Percentiles rank a stretch among this genome's conserved stretches.
Conservation (phyloP, 768 basidiomycete genomes). For the Hygrophorus russula region DNA sequence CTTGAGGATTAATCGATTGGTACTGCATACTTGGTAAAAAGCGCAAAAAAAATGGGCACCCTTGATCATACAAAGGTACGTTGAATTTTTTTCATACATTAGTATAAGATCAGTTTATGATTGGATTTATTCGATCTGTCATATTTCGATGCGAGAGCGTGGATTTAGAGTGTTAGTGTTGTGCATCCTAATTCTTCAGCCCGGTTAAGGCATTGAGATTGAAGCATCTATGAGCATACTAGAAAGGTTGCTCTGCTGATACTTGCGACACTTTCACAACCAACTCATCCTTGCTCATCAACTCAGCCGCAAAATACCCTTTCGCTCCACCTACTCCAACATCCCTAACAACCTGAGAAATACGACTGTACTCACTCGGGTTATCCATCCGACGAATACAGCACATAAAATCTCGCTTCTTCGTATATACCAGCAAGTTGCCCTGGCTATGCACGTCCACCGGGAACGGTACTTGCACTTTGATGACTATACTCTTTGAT, state of each 20-base stretch:
- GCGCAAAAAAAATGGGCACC: too few species aligned
- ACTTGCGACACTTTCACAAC: constrained; percentile 40
- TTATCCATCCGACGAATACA: constrained; percentile 21
- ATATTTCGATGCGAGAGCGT: too few species aligned
- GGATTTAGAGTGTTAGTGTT: too few species aligned
- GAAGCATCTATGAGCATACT: too few species aligned
- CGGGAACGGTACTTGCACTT: constrained; percentile 35
- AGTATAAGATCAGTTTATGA: too few species aligned
- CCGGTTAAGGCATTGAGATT: too few species aligned
- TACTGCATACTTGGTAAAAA: too few species aligned
- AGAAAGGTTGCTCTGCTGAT: constrained; percentile 48
- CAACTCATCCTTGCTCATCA: constrained; percentile 34
- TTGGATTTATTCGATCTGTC: too few species aligned
- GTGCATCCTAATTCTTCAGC: too few species aligned
- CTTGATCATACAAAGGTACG: too few species aligned
- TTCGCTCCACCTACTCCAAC: constrained; percentile 33
- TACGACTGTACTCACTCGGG: constrained; percentile 25
- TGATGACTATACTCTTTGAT: constrained; percentile 36
- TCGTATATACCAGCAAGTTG: constrained; percentile 35
- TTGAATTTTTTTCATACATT: too few species aligned
- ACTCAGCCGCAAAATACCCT: constrained; percentile 44
- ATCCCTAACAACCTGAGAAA: constrained; percentile 26
- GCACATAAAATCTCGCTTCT: constrained; percentile 44
- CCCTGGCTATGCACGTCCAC: constrained; percentile 10
- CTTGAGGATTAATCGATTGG: too few species aligned